A percentile compares a stretch with the other conserved stretches of the same genome.
These are phyloP conservation scores for Berkeleyomyces basicola DNA, from an alignment of 2,329 filamentous ascomycete genomes.

Conservation along the genomic window DNA sequence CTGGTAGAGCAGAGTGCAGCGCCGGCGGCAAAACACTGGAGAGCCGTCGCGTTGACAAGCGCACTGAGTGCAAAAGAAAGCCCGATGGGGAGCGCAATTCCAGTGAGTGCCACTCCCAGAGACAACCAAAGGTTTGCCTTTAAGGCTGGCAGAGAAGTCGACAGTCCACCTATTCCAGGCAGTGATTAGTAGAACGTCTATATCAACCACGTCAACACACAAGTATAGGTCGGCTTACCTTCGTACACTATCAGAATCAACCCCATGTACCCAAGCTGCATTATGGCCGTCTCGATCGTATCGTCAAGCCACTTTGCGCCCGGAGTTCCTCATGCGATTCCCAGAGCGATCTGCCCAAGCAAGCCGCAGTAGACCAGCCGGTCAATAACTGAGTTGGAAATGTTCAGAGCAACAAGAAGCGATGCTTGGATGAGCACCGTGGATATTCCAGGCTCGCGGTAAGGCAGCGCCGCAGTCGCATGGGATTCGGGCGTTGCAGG, in stretches of 20 bases:
- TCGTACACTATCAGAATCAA: slow-evolving; percentile 58
- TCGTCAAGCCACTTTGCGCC: slow-evolving; percentile 41
- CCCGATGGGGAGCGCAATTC: neutral
- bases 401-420: slow-evolving; percentile 46
- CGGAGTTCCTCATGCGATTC: slow-evolving; percentile 53
- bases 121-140: neutral
- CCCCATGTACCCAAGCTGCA: slow-evolving; percentile 55
- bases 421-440: slow-evolving; percentile 25
- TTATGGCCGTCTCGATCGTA: slow-evolving; percentile 35
- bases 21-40: slow-evolving; percentile 56
- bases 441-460: neutral
- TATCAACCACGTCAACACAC: neutral
- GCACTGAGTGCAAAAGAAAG: slow-evolving; percentile 33
- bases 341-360: slow-evolving; percentile 54
- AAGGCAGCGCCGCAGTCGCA: neutral
- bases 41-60: slow-evolving; percentile 31
- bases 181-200: neutral
- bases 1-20: slow-evolving; percentile 60
- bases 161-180: neutral
- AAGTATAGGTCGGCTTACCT: slow-evolving; percentile 24
- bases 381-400: slow-evolving; percentile 40
- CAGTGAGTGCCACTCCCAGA: neutral
- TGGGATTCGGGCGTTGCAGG: neutral
- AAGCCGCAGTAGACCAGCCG: slow-evolving; percentile 50
- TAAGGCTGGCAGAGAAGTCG: neutral